Evolutionary conservation across 306 rosid genomes (phyloP).

Genomic region (Vigna radiata): DNA sequence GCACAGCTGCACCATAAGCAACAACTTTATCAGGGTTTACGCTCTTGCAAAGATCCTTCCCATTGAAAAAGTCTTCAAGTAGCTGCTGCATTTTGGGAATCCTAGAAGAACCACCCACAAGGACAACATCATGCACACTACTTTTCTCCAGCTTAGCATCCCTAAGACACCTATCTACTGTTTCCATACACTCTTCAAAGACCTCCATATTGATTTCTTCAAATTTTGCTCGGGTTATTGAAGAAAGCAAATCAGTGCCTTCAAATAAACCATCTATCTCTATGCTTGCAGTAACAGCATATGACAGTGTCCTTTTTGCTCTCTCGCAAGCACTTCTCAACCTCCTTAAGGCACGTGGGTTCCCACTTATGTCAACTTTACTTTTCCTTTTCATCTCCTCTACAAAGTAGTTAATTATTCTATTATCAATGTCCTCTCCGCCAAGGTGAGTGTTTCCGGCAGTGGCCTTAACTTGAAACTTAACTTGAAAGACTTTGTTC

Average conservation of each 20-base stretch:
- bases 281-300: background rate
- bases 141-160: conserved; percentile 32
- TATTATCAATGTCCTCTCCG: too few species aligned
- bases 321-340: too few species aligned
- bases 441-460: too few species aligned
- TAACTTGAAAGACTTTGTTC: too few species aligned
- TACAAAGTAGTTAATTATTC: too few species aligned
- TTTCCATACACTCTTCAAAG: conserved; percentile 28
- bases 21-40: conserved; percentile 46
- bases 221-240: conserved; percentile 29
- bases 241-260: conserved; percentile 13
- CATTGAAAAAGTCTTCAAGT: conserved; percentile 15
- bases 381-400: too few species aligned
- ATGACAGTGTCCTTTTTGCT: too few species aligned
- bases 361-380: too few species aligned
- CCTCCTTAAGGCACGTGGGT: too few species aligned
- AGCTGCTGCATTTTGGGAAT: conserved; percentile 43
- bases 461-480: too few species aligned
- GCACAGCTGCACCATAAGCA: conserved; percentile 44
- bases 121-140: conserved; percentile 33
- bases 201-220: conserved; percentile 36
- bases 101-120: conserved; percentile 48
- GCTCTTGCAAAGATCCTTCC: conserved; percentile 37
- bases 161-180: background rate
- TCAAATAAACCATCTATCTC: conserved; percentile 20